A percentile compares a stretch with the other conserved stretches of the same genome.
phyloP scores from a whole-genome alignment of 23 red algal genomes.

The Gracilariopsis chorda region DNA sequence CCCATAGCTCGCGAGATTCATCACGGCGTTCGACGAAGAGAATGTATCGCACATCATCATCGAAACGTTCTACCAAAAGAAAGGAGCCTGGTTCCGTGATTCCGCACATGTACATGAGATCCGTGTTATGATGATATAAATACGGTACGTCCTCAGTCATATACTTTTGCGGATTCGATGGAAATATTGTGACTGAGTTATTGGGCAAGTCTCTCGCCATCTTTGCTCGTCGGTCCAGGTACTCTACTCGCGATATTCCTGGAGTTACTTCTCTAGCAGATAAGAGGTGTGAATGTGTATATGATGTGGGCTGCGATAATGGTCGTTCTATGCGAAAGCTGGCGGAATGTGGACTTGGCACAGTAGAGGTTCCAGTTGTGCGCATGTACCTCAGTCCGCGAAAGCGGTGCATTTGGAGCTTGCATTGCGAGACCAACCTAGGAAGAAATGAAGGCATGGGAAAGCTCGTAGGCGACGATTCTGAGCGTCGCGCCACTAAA shows the following conservation, averaged over 20 bases:
- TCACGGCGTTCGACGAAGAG: constrained; percentile 66
- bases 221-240: constrained; percentile 40
- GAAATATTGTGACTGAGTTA: constrained; percentile 64
- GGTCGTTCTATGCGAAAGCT: constrained; percentile 27
- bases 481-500: too few species aligned
- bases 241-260: constrained; percentile 74
- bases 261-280: constrained; percentile 62
- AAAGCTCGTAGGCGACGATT: too few species aligned
- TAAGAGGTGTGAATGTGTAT: constrained; percentile 76
- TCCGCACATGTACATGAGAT: constrained; percentile 76
- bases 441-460: background rate
- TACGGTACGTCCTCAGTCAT: constrained; percentile 83
- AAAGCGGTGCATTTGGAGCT: background rate
- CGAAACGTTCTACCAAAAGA: constrained; percentile 41
- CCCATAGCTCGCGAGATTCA: constrained; percentile 79
- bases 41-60: background rate
- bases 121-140: constrained; percentile 77
- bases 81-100: constrained; percentile 61
- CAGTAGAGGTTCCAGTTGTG: background rate
- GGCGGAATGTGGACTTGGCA: background rate
- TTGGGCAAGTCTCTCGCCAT: constrained; percentile 51
- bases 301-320: constrained; percentile 64
- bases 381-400: background rate
- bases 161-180: constrained; percentile 65
- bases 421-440: background rate